Percentiles rank a stretch among this genome's conserved stretches.
These are phyloP conservation scores for Cadophora gregata DNA, from an alignment of 2,329 filamentous ascomycete species.

Conservation along the genomic window DNA sequence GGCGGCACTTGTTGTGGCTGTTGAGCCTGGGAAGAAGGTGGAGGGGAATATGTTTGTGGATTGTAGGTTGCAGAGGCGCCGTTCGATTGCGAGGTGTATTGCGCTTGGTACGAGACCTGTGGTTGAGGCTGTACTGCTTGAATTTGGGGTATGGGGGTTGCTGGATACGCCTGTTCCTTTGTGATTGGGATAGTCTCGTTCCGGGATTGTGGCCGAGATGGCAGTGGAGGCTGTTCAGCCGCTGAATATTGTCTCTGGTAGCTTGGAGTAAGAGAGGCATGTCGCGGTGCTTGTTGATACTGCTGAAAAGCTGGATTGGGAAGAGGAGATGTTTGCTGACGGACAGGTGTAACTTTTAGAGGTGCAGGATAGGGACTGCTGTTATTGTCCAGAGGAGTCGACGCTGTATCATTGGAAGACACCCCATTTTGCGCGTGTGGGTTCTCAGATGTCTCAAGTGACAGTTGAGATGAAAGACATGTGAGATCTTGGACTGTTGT, in stretches of 20 bases:
- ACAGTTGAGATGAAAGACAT: conserved; percentile 3
- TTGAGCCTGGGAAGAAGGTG: neutral
- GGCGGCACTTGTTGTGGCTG: neutral
- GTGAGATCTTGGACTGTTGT: neutral
- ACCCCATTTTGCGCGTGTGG: neutral
- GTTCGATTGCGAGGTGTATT: neutral
- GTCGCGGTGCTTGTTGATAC: neutral
- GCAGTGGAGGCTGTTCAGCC: conserved; percentile 1
- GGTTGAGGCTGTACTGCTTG: neutral
- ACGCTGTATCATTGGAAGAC: neutral
- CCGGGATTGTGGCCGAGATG: conserved; percentile 9
- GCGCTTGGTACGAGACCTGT: neutral
- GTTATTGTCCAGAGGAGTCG: neutral
- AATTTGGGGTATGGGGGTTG: neutral
- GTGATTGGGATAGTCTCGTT: neutral
- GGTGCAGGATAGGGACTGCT: neutral
- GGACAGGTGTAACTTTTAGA: neutral
- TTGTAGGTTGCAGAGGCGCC: neutral
- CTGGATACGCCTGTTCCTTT: neutral
- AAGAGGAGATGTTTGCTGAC: conserved; percentile 13
- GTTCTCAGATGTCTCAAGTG: neutral
- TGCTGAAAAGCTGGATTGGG: neutral
- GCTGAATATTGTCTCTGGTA: conserved; percentile 2
- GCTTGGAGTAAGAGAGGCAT: conserved; percentile 10
- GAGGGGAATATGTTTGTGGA: conserved; percentile 7